phyloP scores from a whole-genome alignment of 129 eudicot species.

The Ambrosia artemisiifolia region DNA sequence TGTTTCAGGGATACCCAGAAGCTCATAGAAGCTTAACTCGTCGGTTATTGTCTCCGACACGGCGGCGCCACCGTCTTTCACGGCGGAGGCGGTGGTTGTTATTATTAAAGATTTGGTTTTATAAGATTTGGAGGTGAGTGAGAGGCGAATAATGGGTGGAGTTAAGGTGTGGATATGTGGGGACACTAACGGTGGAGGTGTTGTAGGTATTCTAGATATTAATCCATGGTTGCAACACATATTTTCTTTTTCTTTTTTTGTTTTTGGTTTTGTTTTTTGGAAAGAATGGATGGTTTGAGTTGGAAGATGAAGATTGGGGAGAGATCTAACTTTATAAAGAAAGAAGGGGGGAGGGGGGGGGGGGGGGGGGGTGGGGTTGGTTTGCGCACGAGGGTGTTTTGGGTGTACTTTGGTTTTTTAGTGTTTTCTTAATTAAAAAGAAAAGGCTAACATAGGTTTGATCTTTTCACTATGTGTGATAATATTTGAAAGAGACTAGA shows the following conservation, averaged over 20 bases:
- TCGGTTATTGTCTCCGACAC: constrained; percentile 18
- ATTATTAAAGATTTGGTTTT: constrained; percentile 3
- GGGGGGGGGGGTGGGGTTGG: too few relatives aligned
- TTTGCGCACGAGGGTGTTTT: not conserved
- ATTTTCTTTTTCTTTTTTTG: constrained; percentile 2
- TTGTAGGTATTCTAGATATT: constrained; percentile 31
- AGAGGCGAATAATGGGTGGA: constrained; percentile 1
- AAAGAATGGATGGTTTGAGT: not conserved
- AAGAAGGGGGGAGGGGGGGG: too few relatives aligned
- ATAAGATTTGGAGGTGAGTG: not conserved
- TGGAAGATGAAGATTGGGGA: not conserved
- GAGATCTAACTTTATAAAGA: too few relatives aligned
- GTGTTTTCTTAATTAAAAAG: not conserved
- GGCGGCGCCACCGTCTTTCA: constrained; percentile 11
- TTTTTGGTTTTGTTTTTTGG: not conserved
- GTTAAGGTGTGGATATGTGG: constrained; percentile 21
- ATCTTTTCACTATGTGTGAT: not conserved
- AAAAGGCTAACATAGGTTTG: not conserved
- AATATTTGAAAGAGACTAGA: not conserved
- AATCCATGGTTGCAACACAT: constrained; percentile 33
- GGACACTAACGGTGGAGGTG: constrained; percentile 27
- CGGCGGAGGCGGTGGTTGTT: constrained; percentile 9
- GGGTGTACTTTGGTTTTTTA: too few relatives aligned
- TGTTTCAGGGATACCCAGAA: constrained; percentile 72
- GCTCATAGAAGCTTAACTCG: constrained; percentile 56